phyloP scores from a whole-genome alignment of 805 yeast species.

The Sungouiella thailandica region DNA sequence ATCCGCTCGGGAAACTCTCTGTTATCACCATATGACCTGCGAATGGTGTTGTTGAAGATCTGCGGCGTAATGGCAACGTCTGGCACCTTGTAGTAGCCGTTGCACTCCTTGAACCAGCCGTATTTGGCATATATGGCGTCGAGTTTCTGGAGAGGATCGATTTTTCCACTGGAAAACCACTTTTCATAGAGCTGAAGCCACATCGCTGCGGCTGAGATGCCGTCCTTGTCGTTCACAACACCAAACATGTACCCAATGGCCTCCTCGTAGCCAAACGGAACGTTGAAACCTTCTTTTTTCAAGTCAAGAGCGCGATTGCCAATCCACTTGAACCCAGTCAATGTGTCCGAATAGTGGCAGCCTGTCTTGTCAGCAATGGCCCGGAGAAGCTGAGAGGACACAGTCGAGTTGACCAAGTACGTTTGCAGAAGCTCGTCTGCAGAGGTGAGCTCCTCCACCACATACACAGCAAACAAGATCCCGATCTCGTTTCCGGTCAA shows the following conservation, averaged over 20 bases:
- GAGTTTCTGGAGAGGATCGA: constrained; percentile 46
- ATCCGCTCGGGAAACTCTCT: constrained; percentile 40
- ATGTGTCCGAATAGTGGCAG: constrained; percentile 68
- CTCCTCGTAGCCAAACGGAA: constrained; percentile 92
- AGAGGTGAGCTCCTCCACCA: constrained; percentile 33
- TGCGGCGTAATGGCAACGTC: constrained; percentile 45
- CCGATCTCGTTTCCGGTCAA: constrained; percentile 92
- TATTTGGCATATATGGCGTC: constrained; percentile 55
- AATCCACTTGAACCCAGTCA: constrained; percentile 97
- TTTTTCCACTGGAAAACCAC: constrained; percentile 41
- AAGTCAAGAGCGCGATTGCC: constrained; percentile 82
- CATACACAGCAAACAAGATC: constrained; percentile 67
- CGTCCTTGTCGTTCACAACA: constrained; percentile 87
- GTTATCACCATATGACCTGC: constrained; percentile 24
- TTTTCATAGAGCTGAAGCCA: constrained; percentile 64
- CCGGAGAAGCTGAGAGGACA: constrained; percentile 77
- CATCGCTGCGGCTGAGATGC: constrained; percentile 72
- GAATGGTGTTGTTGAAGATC: constrained; percentile 50
- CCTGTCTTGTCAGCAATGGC: constrained; percentile 62
- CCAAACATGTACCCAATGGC: constrained; percentile 94
- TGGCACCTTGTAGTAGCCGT: constrained; percentile 75
- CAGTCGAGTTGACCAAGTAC: constrained; percentile 80
- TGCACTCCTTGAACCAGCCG: constrained; percentile 81
- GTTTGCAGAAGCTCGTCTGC: constrained; percentile 26
- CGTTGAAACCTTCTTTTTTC: constrained; percentile 55